A percentile compares a stretch with the other conserved stretches of the same genome.
Evolutionary conservation across 495 filamentous ascomycete genomes (phyloP).

Genomic region (Collariella sp.): DNA sequence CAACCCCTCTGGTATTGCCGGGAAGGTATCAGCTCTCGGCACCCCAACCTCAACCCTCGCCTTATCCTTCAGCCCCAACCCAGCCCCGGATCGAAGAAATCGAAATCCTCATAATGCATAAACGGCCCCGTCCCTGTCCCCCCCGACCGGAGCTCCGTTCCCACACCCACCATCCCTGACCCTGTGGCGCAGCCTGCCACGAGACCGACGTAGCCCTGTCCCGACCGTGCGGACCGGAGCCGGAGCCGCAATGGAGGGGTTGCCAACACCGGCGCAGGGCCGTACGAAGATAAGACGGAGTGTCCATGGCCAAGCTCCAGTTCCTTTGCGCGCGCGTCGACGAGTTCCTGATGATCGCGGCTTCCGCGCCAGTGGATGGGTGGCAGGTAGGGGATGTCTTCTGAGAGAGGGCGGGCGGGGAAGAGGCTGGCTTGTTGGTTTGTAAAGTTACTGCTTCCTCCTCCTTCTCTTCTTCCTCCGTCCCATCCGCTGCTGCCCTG

Average conservation of each 20-base stretch:
- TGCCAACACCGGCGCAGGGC: slow-evolving; percentile 8
- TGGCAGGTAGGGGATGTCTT: slow-evolving; percentile 1
- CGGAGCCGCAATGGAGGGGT: background rate
- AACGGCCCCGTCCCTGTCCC: slow-evolving; percentile 7
- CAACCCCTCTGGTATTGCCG: background rate
- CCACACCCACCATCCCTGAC: background rate
- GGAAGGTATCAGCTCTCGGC: slow-evolving; percentile 9
- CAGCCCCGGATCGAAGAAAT: slow-evolving; percentile 11
- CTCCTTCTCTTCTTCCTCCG: no score
- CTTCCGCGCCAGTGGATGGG: slow-evolving; percentile 12
- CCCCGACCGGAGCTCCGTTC: background rate
- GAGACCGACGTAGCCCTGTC: background rate
- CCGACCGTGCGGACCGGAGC: background rate
- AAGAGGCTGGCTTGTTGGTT: background rate
- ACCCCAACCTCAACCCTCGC: background rate
- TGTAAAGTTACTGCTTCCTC: no score
- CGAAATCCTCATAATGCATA: slow-evolving; percentile 30
- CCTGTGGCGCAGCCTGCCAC: background rate
- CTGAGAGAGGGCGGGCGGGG: background rate
- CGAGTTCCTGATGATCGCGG: slow-evolving; percentile 16
- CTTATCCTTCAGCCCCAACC: slow-evolving; percentile 14
- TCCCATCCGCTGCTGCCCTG: no score
- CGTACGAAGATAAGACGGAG: slow-evolving; percentile 10
- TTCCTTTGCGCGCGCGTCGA: slow-evolving; percentile 15
- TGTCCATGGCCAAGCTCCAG: slow-evolving; percentile 1